Evolutionary conservation across 805 yeast genomes (phyloP), one percentile per base, ranked within the genome.

Genomic region (Schwanniomyces yamadae): DNA sequence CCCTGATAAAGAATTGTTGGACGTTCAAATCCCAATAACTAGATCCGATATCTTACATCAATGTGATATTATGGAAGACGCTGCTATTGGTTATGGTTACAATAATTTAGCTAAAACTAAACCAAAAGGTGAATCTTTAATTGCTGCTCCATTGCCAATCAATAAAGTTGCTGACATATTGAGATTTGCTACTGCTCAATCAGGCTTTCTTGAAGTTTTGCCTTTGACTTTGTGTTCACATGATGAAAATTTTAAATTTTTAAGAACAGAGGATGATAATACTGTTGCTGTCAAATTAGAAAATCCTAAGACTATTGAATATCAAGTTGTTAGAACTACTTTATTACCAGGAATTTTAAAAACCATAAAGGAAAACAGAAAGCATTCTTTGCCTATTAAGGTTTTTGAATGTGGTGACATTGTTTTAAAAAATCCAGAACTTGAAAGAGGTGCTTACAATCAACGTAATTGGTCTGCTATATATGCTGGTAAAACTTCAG

Each of bases 41-140:
- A 84, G 99, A 71, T 82, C 98, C 8, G 99, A 93, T 64, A 77
- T 93, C 44, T 73, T 93, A 54, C 99, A 93, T 64, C 95, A 88
- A 60, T 91, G 98, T 74, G 99, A 93, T 66, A 82, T 93, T 48
- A 86, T 93, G 95, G 99, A 93, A 66, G 99, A 93, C 63, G 96
- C 91, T 32, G 99, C 96, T 31, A 84, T 93, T 56, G 95, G 88
- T 20, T 93, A 88, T 58, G 99, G 99, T 39, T 93, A 84, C 73
- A 84, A 90, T 67, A 88, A 86, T 59, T 74, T 93, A 55, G 77
- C 75, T 45, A 87, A 82, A 66, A 80, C 93, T 34, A 77, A 77
- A 47, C 87, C 93, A 55, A 76, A 88, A 47, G 74, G 87, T 21
- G 82, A 82, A 39, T 77, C 95, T 7, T 78, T 84, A 45, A 82